Conservation (phyloP, 2,329 filamentous ascomycete species). For the Alternaria gansuensis region DNA sequence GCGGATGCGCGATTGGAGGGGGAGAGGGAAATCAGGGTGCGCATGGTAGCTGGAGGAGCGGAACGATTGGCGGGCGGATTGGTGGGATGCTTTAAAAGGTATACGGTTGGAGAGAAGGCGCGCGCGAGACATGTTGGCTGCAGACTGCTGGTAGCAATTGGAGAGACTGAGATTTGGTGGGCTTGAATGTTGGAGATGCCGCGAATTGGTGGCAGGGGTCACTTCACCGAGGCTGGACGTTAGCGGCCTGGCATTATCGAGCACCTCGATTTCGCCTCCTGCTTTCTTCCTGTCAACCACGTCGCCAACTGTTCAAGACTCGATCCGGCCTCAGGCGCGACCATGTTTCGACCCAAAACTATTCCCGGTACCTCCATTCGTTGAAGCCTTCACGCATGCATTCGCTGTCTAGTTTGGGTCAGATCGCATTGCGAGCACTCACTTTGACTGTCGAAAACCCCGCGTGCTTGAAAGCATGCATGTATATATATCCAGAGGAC, state of each 20-base stretch:
- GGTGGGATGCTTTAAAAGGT: slow-evolving; percentile 12
- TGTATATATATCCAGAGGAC: not conserved
- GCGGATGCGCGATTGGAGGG: slow-evolving; percentile 38
- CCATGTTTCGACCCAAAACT: not conserved
- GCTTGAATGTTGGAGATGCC: slow-evolving; percentile 1
- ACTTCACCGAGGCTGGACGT: slow-evolving; percentile 36
- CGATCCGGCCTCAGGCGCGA: not conserved
- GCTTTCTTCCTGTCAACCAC: not conserved
- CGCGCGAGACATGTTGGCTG: slow-evolving; percentile 34
- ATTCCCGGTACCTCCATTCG: not conserved
- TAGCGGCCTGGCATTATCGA: slow-evolving; percentile 35
- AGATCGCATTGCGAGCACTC: not conserved
- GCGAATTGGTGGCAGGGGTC: slow-evolving; percentile 1
- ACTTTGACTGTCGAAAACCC: no score
- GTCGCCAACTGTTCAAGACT: not conserved
- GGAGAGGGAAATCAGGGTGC: slow-evolving; percentile 26
- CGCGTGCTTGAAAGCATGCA: not conserved
- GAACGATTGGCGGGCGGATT: slow-evolving; percentile 6
- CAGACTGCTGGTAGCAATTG: slow-evolving; percentile 13
- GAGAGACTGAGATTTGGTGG: slow-evolving; percentile 10
- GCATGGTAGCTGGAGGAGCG: slow-evolving; percentile 12
- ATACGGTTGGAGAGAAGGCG: slow-evolving; percentile 26
- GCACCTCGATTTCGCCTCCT: slow-evolving; percentile 1
- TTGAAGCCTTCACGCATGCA: not conserved
- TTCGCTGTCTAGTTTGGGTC: no score